phyloP scores from a whole-genome alignment of 2,329 filamentous ascomycete genomes.

The Chrysosphaeria jannelii region DNA sequence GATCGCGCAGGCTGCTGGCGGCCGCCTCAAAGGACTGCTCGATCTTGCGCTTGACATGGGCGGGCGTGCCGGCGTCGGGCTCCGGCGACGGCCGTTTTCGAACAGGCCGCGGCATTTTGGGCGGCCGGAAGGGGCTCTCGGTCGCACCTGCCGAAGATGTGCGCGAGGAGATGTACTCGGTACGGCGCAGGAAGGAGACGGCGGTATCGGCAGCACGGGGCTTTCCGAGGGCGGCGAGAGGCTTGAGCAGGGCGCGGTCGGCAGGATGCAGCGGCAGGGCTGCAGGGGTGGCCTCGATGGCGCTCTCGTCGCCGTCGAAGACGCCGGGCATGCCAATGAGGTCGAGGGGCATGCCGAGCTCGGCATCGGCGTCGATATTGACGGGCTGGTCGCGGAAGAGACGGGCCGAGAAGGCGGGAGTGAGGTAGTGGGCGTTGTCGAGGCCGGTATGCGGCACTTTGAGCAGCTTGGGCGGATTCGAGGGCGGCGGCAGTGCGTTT shows the following conservation, averaged over 20 bases:
- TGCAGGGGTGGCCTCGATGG: conserved; percentile 51
- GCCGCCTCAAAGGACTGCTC: conserved; percentile 27
- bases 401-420: conserved; percentile 64
- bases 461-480: conserved; percentile 83
- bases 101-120: conserved; percentile 10
- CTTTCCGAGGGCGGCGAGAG: conserved; percentile 62
- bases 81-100: conserved; percentile 10
- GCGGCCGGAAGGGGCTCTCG: conserved; percentile 1
- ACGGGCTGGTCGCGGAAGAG: conserved; percentile 73
- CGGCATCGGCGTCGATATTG: conserved; percentile 91
- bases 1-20: conserved; percentile 22
- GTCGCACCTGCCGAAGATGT: conserved; percentile 13
- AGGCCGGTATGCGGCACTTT: conserved; percentile 88
- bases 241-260: conserved; percentile 58
- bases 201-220: conserved; percentile 38
- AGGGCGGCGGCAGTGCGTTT: conserved; percentile 81
- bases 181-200: conserved; percentile 81
- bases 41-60: conserved; percentile 36
- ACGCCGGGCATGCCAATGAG: conserved; percentile 82
- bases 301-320: conserved; percentile 88
- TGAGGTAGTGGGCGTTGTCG: conserved; percentile 48
- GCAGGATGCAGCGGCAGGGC: conserved; percentile 47
- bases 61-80: conserved; percentile 26
- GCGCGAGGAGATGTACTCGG: conserved; percentile 64
- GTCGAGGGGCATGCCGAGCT: conserved; percentile 92